These are phyloP conservation scores for Neostapfia colusana DNA, from an alignment of 176 grass and related monocot genomes.

Conservation along the genomic window DNA sequence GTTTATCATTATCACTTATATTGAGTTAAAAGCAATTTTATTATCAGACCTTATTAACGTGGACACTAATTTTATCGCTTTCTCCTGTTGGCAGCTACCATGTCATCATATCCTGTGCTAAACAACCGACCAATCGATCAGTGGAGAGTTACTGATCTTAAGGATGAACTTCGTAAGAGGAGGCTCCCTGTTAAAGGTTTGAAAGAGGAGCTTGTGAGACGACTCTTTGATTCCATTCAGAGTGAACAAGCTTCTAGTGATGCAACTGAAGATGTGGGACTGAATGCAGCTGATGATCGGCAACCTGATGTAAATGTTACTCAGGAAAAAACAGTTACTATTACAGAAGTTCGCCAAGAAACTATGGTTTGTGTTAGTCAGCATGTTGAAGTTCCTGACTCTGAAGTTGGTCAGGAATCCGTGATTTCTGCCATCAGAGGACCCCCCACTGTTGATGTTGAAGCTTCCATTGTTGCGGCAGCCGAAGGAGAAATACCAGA, in stretches of 20 bases:
- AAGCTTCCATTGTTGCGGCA: conserved; percentile 17
- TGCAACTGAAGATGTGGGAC: conserved; percentile 24
- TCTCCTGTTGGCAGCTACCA: conserved; percentile 47
- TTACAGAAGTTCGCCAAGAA: conserved; percentile 35
- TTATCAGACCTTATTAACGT: background rate
- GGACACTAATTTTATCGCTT: conserved; percentile 6
- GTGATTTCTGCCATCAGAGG: conserved; percentile 6
- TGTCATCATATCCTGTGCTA: conserved; percentile 77
- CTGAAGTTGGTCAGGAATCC: conserved; percentile 19
- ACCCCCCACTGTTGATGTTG: conserved; percentile 5
- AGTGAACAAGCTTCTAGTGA: conserved; percentile 39
- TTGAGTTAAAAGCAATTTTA: background rate
- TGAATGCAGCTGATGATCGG: conserved; percentile 1
- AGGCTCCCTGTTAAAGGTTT: conserved; percentile 79
- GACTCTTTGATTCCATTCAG: conserved; percentile 71
- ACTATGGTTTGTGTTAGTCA: conserved; percentile 40
- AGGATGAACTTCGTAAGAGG: conserved; percentile 87
- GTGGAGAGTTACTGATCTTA: conserved; percentile 94
- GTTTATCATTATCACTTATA: background rate
- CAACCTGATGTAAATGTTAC: conserved; percentile 35
- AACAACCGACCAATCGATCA: conserved; percentile 94
- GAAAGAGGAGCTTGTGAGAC: conserved; percentile 93
- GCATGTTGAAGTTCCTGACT: conserved; percentile 26
- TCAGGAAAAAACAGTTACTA: conserved; percentile 25
- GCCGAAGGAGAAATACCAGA: conserved; percentile 26